Conservation (phyloP, 805 yeast species). For the Cyberlindnera xishuangbannaensis region DNA sequence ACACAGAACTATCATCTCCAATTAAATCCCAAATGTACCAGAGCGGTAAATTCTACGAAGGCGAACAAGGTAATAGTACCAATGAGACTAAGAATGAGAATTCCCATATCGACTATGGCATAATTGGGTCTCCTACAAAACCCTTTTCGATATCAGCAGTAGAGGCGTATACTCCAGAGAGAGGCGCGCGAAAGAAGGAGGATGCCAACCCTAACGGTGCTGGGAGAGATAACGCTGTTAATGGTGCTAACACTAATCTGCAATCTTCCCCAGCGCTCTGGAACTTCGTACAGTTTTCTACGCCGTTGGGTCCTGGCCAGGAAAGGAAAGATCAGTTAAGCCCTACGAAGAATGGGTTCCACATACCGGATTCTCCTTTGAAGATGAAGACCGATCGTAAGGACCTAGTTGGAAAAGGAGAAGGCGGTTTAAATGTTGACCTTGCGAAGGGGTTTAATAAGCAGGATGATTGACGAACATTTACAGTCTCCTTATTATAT, state of each 20-base stretch:
- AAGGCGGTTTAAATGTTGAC: conserved; percentile 42
- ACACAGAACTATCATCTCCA: conserved; percentile 1
- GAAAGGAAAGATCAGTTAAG: conserved; percentile 14
- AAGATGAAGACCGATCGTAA: conserved; percentile 11
- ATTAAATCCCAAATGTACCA: conserved; percentile 16
- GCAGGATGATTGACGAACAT: conserved; percentile 10
- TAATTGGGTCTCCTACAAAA: conserved; percentile 32
- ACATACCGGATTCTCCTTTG: conserved; percentile 21
- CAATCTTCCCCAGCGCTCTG: conserved; percentile 81
- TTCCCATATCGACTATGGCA: conserved; percentile 19
- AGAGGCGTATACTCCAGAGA: conserved; percentile 62
- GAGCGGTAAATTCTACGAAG: no score
- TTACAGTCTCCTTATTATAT: no score
- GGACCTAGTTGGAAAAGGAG: conserved; percentile 22
- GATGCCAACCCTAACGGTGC: no score
- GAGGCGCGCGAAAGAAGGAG: conserved; percentile 34
- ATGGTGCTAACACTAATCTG: conserved; percentile 12
- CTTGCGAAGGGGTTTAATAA: conserved; percentile 40
- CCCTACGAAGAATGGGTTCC: conserved; percentile 18
- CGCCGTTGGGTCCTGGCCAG: conserved; percentile 28
- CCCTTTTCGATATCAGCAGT: conserved; percentile 43
- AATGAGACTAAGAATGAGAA: no score
- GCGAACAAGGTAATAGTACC: no score
- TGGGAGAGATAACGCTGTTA: no score
- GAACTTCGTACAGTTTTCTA: conserved; percentile 81